Evolutionary conservation across 257 asterid genomes (phyloP).

Genomic region (Ballota nigra): DNA sequence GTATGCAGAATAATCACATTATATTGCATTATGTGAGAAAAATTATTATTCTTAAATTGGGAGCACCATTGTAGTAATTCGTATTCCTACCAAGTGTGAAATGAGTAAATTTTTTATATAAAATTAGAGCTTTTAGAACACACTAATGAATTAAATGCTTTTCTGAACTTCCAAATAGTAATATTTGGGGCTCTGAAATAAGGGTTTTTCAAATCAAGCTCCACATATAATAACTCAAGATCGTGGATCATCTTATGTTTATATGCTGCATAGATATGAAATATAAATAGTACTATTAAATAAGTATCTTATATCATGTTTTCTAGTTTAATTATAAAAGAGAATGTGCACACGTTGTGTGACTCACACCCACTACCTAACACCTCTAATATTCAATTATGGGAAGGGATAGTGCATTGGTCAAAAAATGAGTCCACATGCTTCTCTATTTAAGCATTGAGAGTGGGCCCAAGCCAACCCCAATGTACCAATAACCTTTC

Average conservation of each 20-base stretch:
- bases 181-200: too few species aligned
- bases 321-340: not conserved
- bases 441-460: slow-evolving; percentile 22
- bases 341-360: slow-evolving; percentile 20
- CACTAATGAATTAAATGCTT: not conserved
- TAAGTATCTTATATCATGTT: not conserved
- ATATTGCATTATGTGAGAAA: too few species aligned
- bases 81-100: too few species aligned
- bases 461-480: slow-evolving; percentile 13
- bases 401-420: slow-evolving; percentile 27
- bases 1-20: too few species aligned
- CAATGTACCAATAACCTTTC: not conserved
- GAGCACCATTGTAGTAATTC: too few species aligned
- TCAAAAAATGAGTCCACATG: slow-evolving; percentile 39
- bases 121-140: too few species aligned
- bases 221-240: not conserved
- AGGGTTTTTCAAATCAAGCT: not conserved
- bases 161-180: not conserved
- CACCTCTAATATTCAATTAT: slow-evolving; percentile 17
- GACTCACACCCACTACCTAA: slow-evolving; percentile 34
- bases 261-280: not conserved
- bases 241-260: not conserved
- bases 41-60: too few species aligned
- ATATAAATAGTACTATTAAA: not conserved
- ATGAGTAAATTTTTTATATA: too few species aligned